phyloP scores from a whole-genome alignment of 2,329 filamentous ascomycete genomes.

The Pestalotiopsis fici region DNA sequence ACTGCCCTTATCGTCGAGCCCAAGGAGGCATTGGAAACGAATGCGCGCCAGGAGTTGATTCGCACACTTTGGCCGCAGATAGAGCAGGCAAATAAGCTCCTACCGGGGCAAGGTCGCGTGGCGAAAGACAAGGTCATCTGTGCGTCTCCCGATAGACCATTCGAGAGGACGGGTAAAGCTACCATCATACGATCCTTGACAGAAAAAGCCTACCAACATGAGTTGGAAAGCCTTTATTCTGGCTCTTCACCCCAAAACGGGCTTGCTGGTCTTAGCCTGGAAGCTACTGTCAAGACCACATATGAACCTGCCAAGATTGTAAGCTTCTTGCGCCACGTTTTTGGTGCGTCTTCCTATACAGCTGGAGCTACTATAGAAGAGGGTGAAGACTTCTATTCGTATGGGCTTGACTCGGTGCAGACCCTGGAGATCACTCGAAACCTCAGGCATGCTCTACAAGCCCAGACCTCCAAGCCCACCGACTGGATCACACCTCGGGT shows the following conservation, averaged over 20 bases:
- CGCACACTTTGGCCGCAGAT: conserved; percentile 8
- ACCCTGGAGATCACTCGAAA: conserved; percentile 12
- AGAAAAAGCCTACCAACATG: conserved; percentile 16
- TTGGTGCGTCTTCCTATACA: conserved; percentile 1
- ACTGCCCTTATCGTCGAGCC: conserved; percentile 38
- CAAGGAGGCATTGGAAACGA: conserved; percentile 6
- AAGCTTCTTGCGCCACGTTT: conserved; percentile 4
- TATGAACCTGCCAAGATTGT: conserved; percentile 8
- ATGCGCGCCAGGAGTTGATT: conserved; percentile 7
- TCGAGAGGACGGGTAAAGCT: conserved; percentile 21
- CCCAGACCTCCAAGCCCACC: background rate
- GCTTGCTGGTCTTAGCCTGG: background rate
- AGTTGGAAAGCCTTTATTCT: conserved; percentile 18
- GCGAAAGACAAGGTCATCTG: conserved; percentile 16
- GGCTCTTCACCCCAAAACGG: background rate
- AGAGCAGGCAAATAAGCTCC: conserved; percentile 9
- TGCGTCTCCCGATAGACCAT: conserved; percentile 16
- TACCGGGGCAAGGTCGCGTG: conserved; percentile 20
- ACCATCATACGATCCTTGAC: conserved; percentile 22
- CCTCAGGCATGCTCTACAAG: conserved; percentile 14
- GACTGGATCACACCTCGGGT: conserved; percentile 16
- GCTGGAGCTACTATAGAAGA: conserved; percentile 5
- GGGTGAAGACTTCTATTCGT: conserved; percentile 15
- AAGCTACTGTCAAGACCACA: background rate
- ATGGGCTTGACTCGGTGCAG: conserved; percentile 18